Evolutionary conservation across 2,329 filamentous ascomycete genomes (phyloP).

Genomic region (Byssoonygena ceratinophila): DNA sequence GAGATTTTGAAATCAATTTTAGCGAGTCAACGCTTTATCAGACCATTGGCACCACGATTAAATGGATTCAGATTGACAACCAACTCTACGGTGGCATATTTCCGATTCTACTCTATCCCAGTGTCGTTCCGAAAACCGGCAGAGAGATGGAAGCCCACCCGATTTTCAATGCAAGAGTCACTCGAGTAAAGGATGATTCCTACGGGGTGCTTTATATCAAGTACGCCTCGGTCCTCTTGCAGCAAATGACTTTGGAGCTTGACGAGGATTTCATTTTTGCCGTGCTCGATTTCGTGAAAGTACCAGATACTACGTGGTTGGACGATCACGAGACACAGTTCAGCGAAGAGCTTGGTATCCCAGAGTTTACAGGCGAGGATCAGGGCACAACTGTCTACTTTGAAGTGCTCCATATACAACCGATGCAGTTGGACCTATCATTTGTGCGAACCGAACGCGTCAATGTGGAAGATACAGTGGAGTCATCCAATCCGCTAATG

Average conservation of each 20-base stretch:
- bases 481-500: constrained; percentile 87
- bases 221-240: constrained; percentile 83
- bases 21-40: constrained; percentile 90
- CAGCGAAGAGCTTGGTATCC: constrained; percentile 81
- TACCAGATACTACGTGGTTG: constrained; percentile 79
- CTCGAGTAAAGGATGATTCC: constrained; percentile 92
- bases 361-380: constrained; percentile 76
- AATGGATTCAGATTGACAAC: constrained; percentile 99
- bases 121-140: constrained; percentile 91
- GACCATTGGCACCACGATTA: constrained; percentile 78
- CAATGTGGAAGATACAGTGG: constrained; percentile 90
- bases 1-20: constrained; percentile 83
- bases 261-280: constrained; percentile 98
- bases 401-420: constrained; percentile 90
- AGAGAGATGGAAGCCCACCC: constrained; percentile 95
- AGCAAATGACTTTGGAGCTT: constrained; percentile 96
- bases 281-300: constrained; percentile 85
- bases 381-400: constrained; percentile 94
- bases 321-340: constrained; percentile 73
- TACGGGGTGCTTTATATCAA: constrained; percentile 98
- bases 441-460: constrained; percentile 95
- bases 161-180: constrained; percentile 83
- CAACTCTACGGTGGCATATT: constrained; percentile 97
- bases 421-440: constrained; percentile 93
- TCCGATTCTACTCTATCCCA: constrained; percentile 92